Evolutionary conservation across 1,284 basidiomycete genomes (phyloP), one percentile per base, ranked within the genome.

Genomic region (Rhodotorula sp.): DNA sequence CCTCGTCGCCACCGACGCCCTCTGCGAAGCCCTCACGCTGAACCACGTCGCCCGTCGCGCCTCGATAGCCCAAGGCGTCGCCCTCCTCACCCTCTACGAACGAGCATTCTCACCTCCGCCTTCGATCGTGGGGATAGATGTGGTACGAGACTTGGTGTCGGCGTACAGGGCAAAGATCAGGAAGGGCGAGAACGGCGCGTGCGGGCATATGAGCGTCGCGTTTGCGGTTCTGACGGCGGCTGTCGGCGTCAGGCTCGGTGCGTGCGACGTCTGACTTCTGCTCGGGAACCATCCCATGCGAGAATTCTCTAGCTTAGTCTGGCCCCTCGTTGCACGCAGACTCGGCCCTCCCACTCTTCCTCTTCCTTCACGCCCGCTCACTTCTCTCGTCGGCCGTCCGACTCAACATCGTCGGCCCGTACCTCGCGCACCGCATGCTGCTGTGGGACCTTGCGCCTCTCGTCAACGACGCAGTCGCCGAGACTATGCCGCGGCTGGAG

Each of bases 361-460:
- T 98, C 49, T 99, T 97, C 82, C 85, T 99, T 6, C 93, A 98
- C 76, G 90, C 91, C 2, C 86, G 96, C 8, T 87, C 91, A 48
- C 82, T 97, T 58, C 85, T 99, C 34, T 96, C 93, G 5, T 91
- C 94, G 3, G 89, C 91, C 0, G 90, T 99, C 19, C 86, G 96
- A 9, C 84, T 99, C 74, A 99, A 98, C 79, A 85, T 87, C 29
- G 84, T 98, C 65, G 95, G 96, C 0, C 96, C 96, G 0, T 99
- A 99, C 79, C 86, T 87, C 46, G 87, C 95, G 0, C 94, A 98
- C 74, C 91, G 94, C 74, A 81, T 96, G 9, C 84, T 99, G 13
- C 81, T 94, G 29, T 89, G 91, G 75, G 84, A 87, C 29, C 83
- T 92, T 20, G 83, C 85, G 19, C 83, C 85, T 0, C 80, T 93